Evolutionary conservation across 108 stramenopile genomes (phyloP).

Genomic region (Skeletonema grethae): DNA sequence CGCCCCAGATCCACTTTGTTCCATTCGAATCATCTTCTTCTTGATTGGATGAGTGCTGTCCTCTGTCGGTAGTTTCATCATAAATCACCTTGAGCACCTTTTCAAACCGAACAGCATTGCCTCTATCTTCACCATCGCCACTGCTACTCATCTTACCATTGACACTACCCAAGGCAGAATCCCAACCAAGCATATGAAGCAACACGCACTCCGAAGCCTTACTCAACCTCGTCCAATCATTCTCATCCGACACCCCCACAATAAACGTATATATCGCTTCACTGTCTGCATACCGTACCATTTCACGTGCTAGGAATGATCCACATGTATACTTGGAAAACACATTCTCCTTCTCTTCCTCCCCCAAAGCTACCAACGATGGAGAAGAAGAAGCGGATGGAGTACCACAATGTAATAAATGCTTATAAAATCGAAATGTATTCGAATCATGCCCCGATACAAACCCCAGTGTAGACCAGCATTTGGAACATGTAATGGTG

Average conservation of each 20-base stretch:
- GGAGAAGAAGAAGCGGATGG: neutral
- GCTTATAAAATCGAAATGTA: conserved; percentile 76
- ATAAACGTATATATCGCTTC: conserved; percentile 82
- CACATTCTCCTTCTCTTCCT: neutral
- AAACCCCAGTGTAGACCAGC: conserved; percentile 71
- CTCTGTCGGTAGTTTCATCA: conserved; percentile 20
- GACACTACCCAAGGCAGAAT: conserved; percentile 53
- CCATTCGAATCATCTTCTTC: conserved; percentile 27
- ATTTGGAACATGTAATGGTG: conserved; percentile 43
- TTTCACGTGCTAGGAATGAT: conserved; percentile 75
- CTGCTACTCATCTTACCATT: neutral
- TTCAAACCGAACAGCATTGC: conserved; percentile 14
- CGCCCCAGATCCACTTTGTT: conserved; percentile 67
- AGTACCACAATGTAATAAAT: conserved; percentile 53
- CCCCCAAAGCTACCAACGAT: neutral
- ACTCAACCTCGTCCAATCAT: conserved; percentile 7
- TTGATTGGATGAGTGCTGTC: neutral
- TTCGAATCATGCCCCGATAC: conserved; percentile 57
- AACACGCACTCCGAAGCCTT: conserved; percentile 48
- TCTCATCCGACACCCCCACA: conserved; percentile 31
- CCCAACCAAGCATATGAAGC: conserved; percentile 77
- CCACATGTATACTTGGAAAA: conserved; percentile 44
- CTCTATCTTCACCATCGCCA: conserved; percentile 2
- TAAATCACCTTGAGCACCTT: conserved; percentile 58
- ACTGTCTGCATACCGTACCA: conserved; percentile 83